Percentiles rank a stretch among this genome's conserved stretches.
Conservation (phyloP, 164 flowering plant species). For the Vitis labrusca region DNA sequence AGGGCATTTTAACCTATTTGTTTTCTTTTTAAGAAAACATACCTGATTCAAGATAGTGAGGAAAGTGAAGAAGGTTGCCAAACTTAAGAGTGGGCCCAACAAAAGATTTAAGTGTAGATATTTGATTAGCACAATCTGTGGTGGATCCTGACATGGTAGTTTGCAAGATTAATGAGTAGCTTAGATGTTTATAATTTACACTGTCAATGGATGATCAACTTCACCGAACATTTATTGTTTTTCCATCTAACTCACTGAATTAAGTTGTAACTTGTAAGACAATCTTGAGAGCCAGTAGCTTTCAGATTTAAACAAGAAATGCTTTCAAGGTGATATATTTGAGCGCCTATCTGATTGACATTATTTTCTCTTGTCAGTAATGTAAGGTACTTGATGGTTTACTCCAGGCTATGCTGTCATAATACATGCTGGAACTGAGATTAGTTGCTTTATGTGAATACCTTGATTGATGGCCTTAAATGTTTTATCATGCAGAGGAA, state of each 20-base stretch:
- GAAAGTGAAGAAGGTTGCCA: neutral
- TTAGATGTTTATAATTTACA: neutral
- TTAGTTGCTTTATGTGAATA: neutral
- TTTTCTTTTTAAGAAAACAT: too few relatives aligned
- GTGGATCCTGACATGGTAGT: neutral
- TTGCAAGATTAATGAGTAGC: neutral
- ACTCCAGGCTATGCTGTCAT: neutral
- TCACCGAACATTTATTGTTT: neutral
- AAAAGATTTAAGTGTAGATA: too few relatives aligned
- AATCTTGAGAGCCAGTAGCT: neutral
- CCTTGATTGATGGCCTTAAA: too few relatives aligned
- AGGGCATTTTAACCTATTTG: too few relatives aligned
- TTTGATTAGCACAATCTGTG: neutral
- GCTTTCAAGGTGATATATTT: neutral
- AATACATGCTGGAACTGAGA: neutral
- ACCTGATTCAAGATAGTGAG: neutral
- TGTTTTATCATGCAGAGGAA: conserved; percentile 44
- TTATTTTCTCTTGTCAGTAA: too few relatives aligned
- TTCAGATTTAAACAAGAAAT: neutral
- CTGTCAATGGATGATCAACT: neutral
- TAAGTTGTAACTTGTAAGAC: neutral
- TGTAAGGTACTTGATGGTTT: neutral
- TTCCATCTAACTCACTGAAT: neutral
- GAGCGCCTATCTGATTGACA: neutral
- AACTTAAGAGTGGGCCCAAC: too few relatives aligned